phyloP scores from a whole-genome alignment of 176 grass and related monocot genomes.

The Eleusine coracana region DNA sequence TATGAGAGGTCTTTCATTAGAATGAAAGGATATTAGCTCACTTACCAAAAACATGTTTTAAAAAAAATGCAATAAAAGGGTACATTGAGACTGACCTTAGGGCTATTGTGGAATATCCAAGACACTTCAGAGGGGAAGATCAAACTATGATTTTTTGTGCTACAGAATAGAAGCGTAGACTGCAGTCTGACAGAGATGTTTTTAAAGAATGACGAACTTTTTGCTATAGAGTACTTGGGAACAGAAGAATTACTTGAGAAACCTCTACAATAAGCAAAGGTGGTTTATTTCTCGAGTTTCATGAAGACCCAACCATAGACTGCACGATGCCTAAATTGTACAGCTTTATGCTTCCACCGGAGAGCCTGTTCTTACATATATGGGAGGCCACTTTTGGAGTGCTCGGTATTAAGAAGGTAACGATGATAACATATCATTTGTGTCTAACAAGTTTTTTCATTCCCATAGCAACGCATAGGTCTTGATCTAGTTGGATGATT shows the following conservation, averaged over 20 bases:
- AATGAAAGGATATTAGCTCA: too few species aligned
- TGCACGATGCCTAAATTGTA: background rate
- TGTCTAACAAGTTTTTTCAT: too few species aligned
- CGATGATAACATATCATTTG: background rate
- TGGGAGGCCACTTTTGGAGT: background rate
- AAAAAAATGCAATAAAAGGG: too few species aligned
- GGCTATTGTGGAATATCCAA: constrained; percentile 76
- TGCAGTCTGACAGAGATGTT: constrained; percentile 85
- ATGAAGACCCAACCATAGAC: background rate
- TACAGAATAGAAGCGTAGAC: constrained; percentile 59
- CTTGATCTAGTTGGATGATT: too few species aligned
- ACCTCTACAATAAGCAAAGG: constrained; percentile 38
- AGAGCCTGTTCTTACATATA: constrained; percentile 8
- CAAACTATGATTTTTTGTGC: constrained; percentile 63
- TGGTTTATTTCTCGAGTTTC: constrained; percentile 24
- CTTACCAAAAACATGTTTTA: too few species aligned
- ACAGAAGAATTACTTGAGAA: constrained; percentile 47
- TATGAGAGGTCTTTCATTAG: too few species aligned
- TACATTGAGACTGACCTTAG: constrained; percentile 10
- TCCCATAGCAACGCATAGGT: too few species aligned
- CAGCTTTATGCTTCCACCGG: constrained; percentile 19
- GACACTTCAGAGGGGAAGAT: constrained; percentile 91
- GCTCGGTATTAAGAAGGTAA: constrained; percentile 24
- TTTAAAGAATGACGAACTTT: constrained; percentile 71
- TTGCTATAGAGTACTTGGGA: constrained; percentile 74